A percentile compares a stretch with the other conserved stretches of the same genome.
Evolutionary conservation across 495 filamentous ascomycete genomes (phyloP).

Genomic region (Aspergillus kassunensis): DNA sequence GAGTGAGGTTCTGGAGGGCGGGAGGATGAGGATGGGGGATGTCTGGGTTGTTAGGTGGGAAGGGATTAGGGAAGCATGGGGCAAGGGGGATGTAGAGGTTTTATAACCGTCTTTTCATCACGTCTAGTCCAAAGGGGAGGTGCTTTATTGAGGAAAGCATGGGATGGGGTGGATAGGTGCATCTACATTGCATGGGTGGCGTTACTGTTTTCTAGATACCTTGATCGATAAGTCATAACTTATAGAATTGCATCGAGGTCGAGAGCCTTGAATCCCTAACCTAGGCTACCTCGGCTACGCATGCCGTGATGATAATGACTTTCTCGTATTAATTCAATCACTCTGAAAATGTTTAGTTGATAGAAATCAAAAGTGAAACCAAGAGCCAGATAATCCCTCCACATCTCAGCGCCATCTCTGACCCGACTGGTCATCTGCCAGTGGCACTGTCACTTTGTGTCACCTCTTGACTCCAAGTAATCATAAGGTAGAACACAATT

Average conservation of each 20-base stretch:
- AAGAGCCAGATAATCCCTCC: too few species aligned
- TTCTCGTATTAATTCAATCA: too few species aligned
- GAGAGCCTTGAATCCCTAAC: too few species aligned
- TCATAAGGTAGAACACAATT: too few species aligned
- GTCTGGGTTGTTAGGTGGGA: constrained; percentile 86
- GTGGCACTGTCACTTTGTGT: too few species aligned
- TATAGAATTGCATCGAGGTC: neutral
- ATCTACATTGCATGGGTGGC: neutral
- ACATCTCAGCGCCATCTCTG: too few species aligned
- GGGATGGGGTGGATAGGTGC: neutral
- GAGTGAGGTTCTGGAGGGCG: constrained; percentile 50
- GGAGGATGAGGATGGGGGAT: constrained; percentile 70
- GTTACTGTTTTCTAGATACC: constrained; percentile 6
- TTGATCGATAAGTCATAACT: neutral
- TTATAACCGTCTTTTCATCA: constrained; percentile 4
- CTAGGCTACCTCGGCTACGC: too few species aligned
- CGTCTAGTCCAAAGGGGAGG: neutral
- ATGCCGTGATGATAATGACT: too few species aligned
- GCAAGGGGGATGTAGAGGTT: constrained; percentile 74
- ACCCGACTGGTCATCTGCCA: too few species aligned
- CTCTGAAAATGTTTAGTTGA: too few species aligned
- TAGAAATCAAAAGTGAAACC: too few species aligned
- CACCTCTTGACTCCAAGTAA: too few species aligned
- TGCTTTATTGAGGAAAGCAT: neutral
- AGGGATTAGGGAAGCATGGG: constrained; percentile 67